Evolutionary conservation across 2,329 filamentous ascomycete species (phyloP).

Genomic region (Talaromyces rugulosus): DNA sequence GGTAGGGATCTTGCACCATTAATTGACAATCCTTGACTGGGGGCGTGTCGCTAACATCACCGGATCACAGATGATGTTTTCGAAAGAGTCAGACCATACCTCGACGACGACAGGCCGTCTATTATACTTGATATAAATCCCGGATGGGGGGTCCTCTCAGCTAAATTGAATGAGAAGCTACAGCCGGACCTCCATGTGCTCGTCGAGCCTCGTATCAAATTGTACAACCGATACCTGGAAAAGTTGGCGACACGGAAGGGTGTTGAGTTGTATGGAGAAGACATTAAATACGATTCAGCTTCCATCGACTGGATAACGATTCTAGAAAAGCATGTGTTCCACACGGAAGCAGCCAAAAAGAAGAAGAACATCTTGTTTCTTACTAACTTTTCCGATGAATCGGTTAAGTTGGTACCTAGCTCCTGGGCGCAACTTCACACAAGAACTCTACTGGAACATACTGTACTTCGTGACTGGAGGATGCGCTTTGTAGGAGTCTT

Average conservation of each 20-base stretch:
- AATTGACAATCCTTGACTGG: not conserved
- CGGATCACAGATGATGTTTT: slow-evolving; percentile 59
- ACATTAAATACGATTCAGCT: slow-evolving; percentile 3
- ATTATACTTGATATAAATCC: slow-evolving; percentile 87
- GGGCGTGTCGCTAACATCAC: not conserved
- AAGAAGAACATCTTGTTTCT: slow-evolving; percentile 71
- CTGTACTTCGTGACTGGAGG: slow-evolving; percentile 72
- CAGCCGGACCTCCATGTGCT: slow-evolving; percentile 78
- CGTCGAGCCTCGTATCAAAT: slow-evolving; percentile 63
- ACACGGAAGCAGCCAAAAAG: slow-evolving; percentile 46
- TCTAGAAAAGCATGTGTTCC: slow-evolving; percentile 45
- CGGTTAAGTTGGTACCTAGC: slow-evolving; percentile 41
- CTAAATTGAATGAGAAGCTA: slow-evolving; percentile 68
- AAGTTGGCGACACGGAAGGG: slow-evolving; percentile 51
- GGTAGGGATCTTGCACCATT: slow-evolving; percentile 21
- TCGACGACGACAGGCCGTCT: slow-evolving; percentile 69
- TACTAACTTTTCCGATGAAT: slow-evolving; percentile 57
- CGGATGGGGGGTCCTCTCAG: slow-evolving; percentile 72
- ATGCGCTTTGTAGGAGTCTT: slow-evolving; percentile 76
- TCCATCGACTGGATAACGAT: slow-evolving; percentile 42
- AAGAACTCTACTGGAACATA: slow-evolving; percentile 52
- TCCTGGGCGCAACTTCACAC: slow-evolving; percentile 53
- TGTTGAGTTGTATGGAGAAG: slow-evolving; percentile 35
- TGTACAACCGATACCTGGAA: slow-evolving; percentile 60
- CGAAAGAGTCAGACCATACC: slow-evolving; percentile 62